phyloP scores from a whole-genome alignment of 768 basidiomycete species.

The Gloeopeniophorella convolvens region DNA sequence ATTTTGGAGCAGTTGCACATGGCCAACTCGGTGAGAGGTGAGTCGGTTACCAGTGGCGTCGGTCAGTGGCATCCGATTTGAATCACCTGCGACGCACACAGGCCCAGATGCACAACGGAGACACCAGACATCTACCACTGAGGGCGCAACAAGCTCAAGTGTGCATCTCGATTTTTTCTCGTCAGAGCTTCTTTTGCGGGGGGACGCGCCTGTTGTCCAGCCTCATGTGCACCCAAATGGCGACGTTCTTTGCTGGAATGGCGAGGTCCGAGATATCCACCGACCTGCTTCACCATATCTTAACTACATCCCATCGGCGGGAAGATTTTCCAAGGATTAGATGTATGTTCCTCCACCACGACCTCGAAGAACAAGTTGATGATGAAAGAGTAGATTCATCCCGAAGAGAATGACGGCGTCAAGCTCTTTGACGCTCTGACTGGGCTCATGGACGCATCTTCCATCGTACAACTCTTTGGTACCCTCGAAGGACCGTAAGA shows the following conservation, averaged over 20 bases:
- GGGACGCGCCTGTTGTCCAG: constrained; percentile 49
- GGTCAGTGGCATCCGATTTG: too few species aligned
- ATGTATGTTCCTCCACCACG: constrained; percentile 37
- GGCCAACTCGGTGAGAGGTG: constrained; percentile 58
- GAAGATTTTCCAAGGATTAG: constrained; percentile 73
- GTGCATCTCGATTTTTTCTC: constrained; percentile 53
- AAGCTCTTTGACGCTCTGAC: constrained; percentile 38
- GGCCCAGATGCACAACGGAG: constrained; percentile 60
- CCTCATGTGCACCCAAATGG: constrained; percentile 51
- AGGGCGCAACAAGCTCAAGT: not conserved
- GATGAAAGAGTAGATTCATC: constrained; percentile 37
- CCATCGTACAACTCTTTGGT: constrained; percentile 48
- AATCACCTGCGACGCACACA: constrained; percentile 30
- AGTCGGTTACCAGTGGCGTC: too few species aligned
- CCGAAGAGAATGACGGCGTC: constrained; percentile 67
- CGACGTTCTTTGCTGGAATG: constrained; percentile 78
- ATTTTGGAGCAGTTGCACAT: constrained; percentile 33
- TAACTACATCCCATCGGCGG: not conserved
- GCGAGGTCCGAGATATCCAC: constrained; percentile 47
- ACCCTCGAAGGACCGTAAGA: constrained; percentile 79
- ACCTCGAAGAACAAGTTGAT: not conserved
- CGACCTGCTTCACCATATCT: not conserved
- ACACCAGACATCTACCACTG: constrained; percentile 23
- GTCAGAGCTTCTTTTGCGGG: constrained; percentile 72
- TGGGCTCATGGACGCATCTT: constrained; percentile 25